Evolutionary conservation across 2,329 filamentous ascomycete genomes (phyloP).

Genomic region (Cladorrhinum sp.): DNA sequence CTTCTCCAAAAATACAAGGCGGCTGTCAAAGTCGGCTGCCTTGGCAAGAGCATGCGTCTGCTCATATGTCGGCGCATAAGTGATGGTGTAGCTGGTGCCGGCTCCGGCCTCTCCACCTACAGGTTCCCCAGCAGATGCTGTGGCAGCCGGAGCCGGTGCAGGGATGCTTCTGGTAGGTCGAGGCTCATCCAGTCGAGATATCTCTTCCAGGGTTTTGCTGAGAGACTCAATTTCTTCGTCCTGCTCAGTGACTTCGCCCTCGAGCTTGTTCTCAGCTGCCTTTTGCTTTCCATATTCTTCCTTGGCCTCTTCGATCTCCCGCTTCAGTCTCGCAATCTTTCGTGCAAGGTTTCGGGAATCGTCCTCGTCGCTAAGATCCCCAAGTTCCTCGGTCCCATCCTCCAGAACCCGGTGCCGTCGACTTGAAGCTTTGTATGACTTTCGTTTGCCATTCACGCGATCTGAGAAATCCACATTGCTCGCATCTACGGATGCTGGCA

Average conservation of each 20-base stretch:
- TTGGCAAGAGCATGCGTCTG: conserved; percentile 71
- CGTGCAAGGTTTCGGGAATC: conserved; percentile 72
- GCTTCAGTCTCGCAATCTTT: conserved; percentile 76
- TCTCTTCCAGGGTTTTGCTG: conserved; percentile 67
- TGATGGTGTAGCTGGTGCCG: conserved; percentile 59
- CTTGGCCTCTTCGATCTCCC: conserved; percentile 76
- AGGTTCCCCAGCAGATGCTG: conserved; percentile 22
- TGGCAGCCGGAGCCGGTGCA: conserved; percentile 18
- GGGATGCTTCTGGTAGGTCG: conserved; percentile 1
- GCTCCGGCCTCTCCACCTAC: conserved; percentile 23
- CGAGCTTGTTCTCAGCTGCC: conserved; percentile 43
- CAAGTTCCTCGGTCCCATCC: conserved; percentile 64
- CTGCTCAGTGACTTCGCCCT: conserved; percentile 39
- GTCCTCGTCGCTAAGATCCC: conserved; percentile 69
- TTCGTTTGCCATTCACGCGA: conserved; percentile 75
- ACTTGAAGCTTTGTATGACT: conserved; percentile 75
- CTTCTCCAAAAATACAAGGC: conserved; percentile 75
- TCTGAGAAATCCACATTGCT: conserved; percentile 85
- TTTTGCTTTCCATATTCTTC: conserved; percentile 57
- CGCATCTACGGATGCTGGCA: conserved; percentile 71
- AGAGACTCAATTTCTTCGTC: conserved; percentile 64
- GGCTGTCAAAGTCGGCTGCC: conserved; percentile 82
- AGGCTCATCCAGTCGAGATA: conserved; percentile 43
- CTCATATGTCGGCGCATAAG: conserved; percentile 62
- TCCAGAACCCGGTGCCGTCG: conserved; percentile 60